phyloP scores from a whole-genome alignment of 176 grass and related monocot species.

The Secale cereale region DNA sequence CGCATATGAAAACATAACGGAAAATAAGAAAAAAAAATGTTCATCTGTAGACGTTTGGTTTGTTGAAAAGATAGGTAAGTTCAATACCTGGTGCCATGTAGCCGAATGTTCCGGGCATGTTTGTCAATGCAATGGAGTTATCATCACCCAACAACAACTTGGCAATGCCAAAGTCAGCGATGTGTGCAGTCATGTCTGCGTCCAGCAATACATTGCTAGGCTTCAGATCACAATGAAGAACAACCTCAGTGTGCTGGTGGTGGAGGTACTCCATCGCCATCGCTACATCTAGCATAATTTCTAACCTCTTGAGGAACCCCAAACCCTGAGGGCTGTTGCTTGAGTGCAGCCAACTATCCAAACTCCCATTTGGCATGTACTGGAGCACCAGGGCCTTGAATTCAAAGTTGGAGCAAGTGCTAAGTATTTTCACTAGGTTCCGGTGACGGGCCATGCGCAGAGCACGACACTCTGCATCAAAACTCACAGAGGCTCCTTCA shows the following conservation, averaged over 20 bases:
- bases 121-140: conserved; percentile 33
- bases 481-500: conserved; percentile 21
- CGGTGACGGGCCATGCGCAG: conserved; percentile 38
- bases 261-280: conserved; percentile 51
- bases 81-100: conserved; percentile 47
- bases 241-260: conserved; percentile 26
- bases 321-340: conserved; percentile 5
- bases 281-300: conserved; percentile 38
- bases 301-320: conserved; percentile 34
- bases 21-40: background rate
- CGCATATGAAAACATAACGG: background rate
- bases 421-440: conserved; percentile 46
- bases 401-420: conserved; percentile 37
- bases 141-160: conserved; percentile 33
- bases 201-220: conserved; percentile 52
- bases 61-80: background rate
- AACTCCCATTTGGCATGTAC: conserved; percentile 52
- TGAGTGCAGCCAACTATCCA: conserved; percentile 39
- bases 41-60: background rate
- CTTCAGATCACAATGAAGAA: conserved; percentile 55
- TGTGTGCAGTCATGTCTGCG: conserved; percentile 36
- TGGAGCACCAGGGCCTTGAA: conserved; percentile 50
- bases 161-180: conserved; percentile 46
- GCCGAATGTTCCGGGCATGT: conserved; percentile 34
- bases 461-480: conserved; percentile 35